Evolutionary conservation across 352 stramenopile genomes (phyloP), one percentile per base, ranked within the genome.

Genomic region (Phytophthora sojae): DNA sequence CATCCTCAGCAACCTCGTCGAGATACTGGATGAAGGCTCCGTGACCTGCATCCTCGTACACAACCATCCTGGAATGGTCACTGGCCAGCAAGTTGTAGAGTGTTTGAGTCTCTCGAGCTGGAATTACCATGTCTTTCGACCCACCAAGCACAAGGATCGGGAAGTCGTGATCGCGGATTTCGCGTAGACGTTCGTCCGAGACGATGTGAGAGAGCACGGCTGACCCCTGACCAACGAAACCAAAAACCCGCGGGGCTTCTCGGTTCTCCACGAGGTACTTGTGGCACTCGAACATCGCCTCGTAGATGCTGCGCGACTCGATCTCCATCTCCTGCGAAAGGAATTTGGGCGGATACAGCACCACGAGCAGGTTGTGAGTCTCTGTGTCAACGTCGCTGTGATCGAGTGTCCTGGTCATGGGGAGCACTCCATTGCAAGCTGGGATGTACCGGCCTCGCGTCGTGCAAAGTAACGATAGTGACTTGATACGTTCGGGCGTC

Each of bases 1-100:
- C 71, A 12, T 85, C 80, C 2, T 51, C 17, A 4, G 71, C 70
- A 5, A 86, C 60, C 23, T 80, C 77, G 19, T 82, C 76, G n/a
- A 83, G 61, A 45, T 83, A 77, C 64, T 88, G 77, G 35, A 82
- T 61, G 55, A 85, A 77, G 4, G 80, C 71, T 4, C 76, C 78
- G 55, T 88, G 80, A 0, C 76, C 80, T 6, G 75, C 68, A 47
- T 77, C 65, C 6, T 84, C 67, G 37, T 83, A 82, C 54, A 83
- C 77, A 45, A 80, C 55, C 49, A 75, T 76, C 12, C 44, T 71
- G 8, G 76, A 67, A 42, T 76, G 69, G 26, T 83, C 69, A n/a
- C 68, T 71, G 5, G 61, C 30, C 35, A 86, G 63, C 17, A 75
- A 56, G 9, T 74, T 57, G 29, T 79, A 69, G 5, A 83, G 57